A percentile compares a stretch with the other conserved stretches of the same genome.
These are phyloP conservation scores for Cercospora nicotianae DNA, from an alignment of 2,329 filamentous ascomycete genomes.

Conservation along the genomic window DNA sequence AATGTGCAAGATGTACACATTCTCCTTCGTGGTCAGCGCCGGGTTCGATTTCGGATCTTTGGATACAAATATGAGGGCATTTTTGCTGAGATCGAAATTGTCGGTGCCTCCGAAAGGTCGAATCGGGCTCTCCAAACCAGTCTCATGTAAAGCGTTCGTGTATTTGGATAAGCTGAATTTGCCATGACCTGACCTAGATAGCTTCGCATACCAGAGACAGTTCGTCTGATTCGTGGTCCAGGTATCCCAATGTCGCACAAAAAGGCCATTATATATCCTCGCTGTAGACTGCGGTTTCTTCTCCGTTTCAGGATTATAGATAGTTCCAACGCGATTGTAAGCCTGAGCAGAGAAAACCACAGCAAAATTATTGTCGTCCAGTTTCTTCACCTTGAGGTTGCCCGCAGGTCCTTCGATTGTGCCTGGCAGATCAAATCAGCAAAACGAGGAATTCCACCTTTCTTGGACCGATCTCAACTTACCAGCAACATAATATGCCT, in stretches of 20 bases:
- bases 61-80: slow-evolving; percentile 70
- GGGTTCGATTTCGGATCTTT: slow-evolving; percentile 71
- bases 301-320: slow-evolving; percentile 56
- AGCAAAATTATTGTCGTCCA: slow-evolving; percentile 42
- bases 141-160: slow-evolving; percentile 64
- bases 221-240: slow-evolving; percentile 67
- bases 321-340: slow-evolving; percentile 62
- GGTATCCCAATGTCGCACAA: slow-evolving; percentile 56
- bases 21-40: slow-evolving; percentile 76
- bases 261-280: slow-evolving; percentile 52
- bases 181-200: slow-evolving; percentile 45
- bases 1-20: slow-evolving; percentile 72
- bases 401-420: slow-evolving; percentile 49
- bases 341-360: slow-evolving; percentile 61
- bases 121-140: slow-evolving; percentile 64
- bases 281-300: slow-evolving; percentile 50
- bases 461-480: neutral
- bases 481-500: slow-evolving; percentile 42
- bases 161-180: slow-evolving; percentile 49
- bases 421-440: slow-evolving; percentile 29
- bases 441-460: neutral
- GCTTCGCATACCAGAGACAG: slow-evolving; percentile 69
- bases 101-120: slow-evolving; percentile 74
- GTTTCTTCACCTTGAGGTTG: slow-evolving; percentile 49
- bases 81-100: slow-evolving; percentile 73